These are phyloP conservation scores for Aspergillus sp. DNA, from an alignment of 2,329 filamentous ascomycete species.

Conservation along the genomic window DNA sequence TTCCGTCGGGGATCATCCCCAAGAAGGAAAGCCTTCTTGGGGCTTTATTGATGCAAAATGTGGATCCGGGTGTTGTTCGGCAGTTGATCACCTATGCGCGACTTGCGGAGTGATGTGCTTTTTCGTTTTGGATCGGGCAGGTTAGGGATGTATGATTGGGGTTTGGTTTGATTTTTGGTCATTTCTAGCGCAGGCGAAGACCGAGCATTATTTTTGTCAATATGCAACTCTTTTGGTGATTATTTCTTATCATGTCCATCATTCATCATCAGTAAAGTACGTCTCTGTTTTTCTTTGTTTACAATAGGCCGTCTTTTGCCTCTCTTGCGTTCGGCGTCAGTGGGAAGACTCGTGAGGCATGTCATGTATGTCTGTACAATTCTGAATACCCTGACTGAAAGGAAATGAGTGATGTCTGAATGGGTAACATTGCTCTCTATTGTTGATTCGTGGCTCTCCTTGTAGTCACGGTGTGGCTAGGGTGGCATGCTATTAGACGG, in stretches of 20 bases:
- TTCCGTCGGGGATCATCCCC: slow-evolving; percentile 63
- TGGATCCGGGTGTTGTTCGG: slow-evolving; percentile 62
- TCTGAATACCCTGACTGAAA: slow-evolving; percentile 33
- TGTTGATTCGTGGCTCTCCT: slow-evolving; percentile 6
- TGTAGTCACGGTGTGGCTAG: not conserved
- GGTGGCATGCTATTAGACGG: not conserved
- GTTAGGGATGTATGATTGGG: slow-evolving; percentile 2
- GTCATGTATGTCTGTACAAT: slow-evolving; percentile 30
- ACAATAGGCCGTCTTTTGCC: slow-evolving; percentile 1
- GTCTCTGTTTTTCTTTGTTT: slow-evolving; percentile 2
- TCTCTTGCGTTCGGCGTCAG: slow-evolving; percentile 20
- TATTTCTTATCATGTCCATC: slow-evolving; percentile 21
- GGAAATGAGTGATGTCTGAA: slow-evolving; percentile 22
- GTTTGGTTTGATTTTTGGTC: slow-evolving; percentile 14
- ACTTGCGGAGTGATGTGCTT: slow-evolving; percentile 43
- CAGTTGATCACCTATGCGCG: slow-evolving; percentile 65
- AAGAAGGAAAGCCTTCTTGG: slow-evolving; percentile 65
- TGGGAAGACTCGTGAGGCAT: slow-evolving; percentile 22
- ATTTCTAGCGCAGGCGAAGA: slow-evolving; percentile 17
- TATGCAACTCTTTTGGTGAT: slow-evolving; percentile 13
- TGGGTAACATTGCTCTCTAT: slow-evolving; percentile 15
- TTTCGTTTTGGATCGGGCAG: slow-evolving; percentile 7
- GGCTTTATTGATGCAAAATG: slow-evolving; percentile 64
- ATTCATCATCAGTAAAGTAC: slow-evolving; percentile 18
- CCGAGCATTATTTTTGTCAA: slow-evolving; percentile 9